Conservation (phyloP, 2,329 filamentous ascomycete species). For the Fusarium compactum region DNA sequence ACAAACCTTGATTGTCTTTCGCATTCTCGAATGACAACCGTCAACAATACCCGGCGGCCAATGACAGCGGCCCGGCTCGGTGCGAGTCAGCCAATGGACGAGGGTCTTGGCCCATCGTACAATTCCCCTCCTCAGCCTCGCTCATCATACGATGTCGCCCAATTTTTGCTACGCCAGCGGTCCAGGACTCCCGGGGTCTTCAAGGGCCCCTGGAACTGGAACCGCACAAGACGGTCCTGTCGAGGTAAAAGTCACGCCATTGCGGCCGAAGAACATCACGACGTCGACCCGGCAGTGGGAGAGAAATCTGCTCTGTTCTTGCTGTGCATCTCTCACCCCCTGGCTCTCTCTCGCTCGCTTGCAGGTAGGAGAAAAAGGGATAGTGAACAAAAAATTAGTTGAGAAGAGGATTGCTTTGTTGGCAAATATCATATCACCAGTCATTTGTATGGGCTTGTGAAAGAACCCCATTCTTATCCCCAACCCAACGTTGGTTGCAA, state of each 20-base stretch:
- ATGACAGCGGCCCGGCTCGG: constrained; percentile 26
- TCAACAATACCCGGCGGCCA: constrained; percentile 14
- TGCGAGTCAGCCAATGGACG: constrained; percentile 40
- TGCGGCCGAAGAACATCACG: constrained; percentile 47
- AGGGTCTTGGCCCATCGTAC: constrained; percentile 47
- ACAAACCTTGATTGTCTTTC: constrained; percentile 13
- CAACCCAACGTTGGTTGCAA: constrained; percentile 31
- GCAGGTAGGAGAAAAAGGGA: constrained; percentile 8
- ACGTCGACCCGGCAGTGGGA: constrained; percentile 43
- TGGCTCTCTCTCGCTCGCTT: constrained; percentile 25
- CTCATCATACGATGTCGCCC: constrained; percentile 55
- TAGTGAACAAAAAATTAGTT: constrained; percentile 14
- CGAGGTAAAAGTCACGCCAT: constrained; percentile 50
- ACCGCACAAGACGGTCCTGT: constrained; percentile 42
- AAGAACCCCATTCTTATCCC: constrained; percentile 30
- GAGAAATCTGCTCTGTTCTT: constrained; percentile 26
- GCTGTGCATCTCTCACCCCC: constrained; percentile 16
- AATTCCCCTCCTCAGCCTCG: constrained; percentile 54
- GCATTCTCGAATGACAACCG: constrained; percentile 28
- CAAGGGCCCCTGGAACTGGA: constrained; percentile 44
- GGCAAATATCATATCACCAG: constrained; percentile 32
- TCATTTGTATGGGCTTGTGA: constrained; percentile 18
- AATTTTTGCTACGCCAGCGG: constrained; percentile 48
- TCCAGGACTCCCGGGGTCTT: constrained; percentile 38
- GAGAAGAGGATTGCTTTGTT: constrained; percentile 17